Evolutionary conservation across 2,329 filamentous ascomycete species (phyloP), one percentile per base, ranked within the genome.

Genomic region (Ascocoryne sarcoides): DNA sequence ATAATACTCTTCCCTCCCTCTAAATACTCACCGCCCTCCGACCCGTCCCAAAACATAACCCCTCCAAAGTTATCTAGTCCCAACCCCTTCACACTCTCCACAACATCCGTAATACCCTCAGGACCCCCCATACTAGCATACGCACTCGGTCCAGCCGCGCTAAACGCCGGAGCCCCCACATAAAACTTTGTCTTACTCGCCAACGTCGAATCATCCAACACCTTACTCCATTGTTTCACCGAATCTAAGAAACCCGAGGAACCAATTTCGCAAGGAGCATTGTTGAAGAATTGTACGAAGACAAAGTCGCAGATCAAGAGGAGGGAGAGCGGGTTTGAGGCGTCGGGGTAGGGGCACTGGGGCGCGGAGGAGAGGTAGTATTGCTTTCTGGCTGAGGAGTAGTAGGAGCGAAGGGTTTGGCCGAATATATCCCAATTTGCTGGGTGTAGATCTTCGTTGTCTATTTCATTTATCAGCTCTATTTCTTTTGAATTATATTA

Each of bases 211-310:
- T 29, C 20, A 8, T 32, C 39, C 4, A 60, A 46, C 30, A 54
- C 53, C 4, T 47, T 42, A 46, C 54, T 59, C 63, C 62, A 66
- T 5, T 51, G 45, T 5, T 51, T 43, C 20, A 65, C 52, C 37
- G 51, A 55, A 31, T 43, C 29, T 31, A 38, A 28, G 45, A 58
- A 59, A 21, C 55, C 59, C 0, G 41, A 18, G 10, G 41, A 44
- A 12, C 55, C 58, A 47, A 56, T 55, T 38, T 54, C 57, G 50
- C 51, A 65, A 12, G 38, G 43, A 36, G 55, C 57, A 54, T 65
- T 65, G 50, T 66, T 65, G 54, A 65, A 66, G 47, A 65, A 65
- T 39, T 65, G 62, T n/a, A 64, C n/a, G n/a, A n/a, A n/a, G n/a
- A n/a, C n/a, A n/a, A n/a, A n/a, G n/a, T n/a, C n/a, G n/a, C n/a